Percentiles rank a stretch among this genome's conserved stretches.
phyloP scores from a whole-genome alignment of 352 stramenopile genomes.

The Phytophthora idaei region DNA sequence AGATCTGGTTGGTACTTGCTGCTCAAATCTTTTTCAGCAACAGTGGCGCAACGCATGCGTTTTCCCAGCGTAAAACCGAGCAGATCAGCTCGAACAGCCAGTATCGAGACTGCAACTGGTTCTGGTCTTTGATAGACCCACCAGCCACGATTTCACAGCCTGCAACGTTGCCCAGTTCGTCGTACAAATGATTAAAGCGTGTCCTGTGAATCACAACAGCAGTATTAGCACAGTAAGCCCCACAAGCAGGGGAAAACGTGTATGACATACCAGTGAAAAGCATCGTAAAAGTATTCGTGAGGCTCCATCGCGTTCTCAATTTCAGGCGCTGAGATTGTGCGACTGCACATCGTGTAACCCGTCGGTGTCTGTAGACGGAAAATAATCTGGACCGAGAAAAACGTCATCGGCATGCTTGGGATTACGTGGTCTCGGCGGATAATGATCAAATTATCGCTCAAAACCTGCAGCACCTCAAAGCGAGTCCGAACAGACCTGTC shows the following conservation, averaged over 20 bases:
- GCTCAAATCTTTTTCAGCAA: constrained; percentile 34
- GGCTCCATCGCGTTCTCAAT: constrained; percentile 46
- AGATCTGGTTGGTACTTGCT: neutral
- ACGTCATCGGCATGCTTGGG: constrained; percentile 44
- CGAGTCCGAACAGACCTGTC: constrained; percentile 47
- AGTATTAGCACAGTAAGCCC: neutral
- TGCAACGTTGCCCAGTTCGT: constrained; percentile 36
- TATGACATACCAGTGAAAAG: constrained; percentile 51
- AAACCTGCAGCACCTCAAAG: constrained; percentile 51
- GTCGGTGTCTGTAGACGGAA: constrained; percentile 58
- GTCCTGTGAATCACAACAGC: constrained; percentile 29
- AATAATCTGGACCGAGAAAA: constrained; percentile 58
- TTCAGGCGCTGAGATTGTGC: constrained; percentile 53
- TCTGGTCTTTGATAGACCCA: constrained; percentile 49
- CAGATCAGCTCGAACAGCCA: constrained; percentile 71
- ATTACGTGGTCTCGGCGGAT: constrained; percentile 58
- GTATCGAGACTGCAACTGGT: constrained; percentile 47
- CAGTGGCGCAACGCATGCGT: constrained; percentile 38
- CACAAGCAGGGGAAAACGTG: neutral
- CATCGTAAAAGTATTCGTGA: constrained; percentile 62
- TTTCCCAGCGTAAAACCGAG: constrained; percentile 65
- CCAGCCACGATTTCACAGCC: constrained; percentile 58
- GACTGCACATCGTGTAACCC: constrained; percentile 59
- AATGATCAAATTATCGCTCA: constrained; percentile 60
- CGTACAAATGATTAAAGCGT: constrained; percentile 55